phyloP scores from a whole-genome alignment of 441 rosid genomes.

The Melianthus villosus region DNA sequence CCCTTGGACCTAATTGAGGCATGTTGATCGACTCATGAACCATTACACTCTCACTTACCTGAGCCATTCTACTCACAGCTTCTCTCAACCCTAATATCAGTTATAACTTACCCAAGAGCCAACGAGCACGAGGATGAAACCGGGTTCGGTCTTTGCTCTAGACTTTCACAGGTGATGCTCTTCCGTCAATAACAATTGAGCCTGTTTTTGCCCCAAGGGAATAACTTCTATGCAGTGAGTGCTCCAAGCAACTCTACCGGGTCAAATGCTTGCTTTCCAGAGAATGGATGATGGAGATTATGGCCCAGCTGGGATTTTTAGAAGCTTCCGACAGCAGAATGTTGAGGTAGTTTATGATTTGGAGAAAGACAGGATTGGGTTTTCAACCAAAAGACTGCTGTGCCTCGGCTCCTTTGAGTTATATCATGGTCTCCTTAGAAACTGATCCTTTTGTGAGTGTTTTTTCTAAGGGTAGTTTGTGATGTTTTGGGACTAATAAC shows the following conservation, averaged over 20 bases:
- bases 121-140: slow-evolving; percentile 27
- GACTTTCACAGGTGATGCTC: slow-evolving; percentile 9
- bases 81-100: slow-evolving; percentile 26
- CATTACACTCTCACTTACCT: slow-evolving; percentile 64
- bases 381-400: slow-evolving; percentile 66
- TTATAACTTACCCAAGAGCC: slow-evolving; percentile 45
- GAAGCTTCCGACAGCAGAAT: slow-evolving; percentile 78
- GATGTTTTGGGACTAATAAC: no score
- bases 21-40: slow-evolving; percentile 72
- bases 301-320: slow-evolving; percentile 66
- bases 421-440: no score
- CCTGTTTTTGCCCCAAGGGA: slow-evolving; percentile 44
- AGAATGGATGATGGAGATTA: slow-evolving; percentile 50
- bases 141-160: slow-evolving; percentile 69
- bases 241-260: slow-evolving; percentile 46
- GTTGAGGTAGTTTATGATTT: slow-evolving; percentile 63
- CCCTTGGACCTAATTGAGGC: slow-evolving; percentile 73
- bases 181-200: slow-evolving; percentile 55
- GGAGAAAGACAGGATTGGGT: slow-evolving; percentile 57
- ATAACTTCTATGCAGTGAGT: slow-evolving; percentile 51
- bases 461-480: no score
- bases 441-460: no score
- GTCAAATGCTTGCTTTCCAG: slow-evolving; percentile 55
- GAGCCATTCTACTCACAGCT: slow-evolving; percentile 49
- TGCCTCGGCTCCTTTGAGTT: no score